Evolutionary conservation across 352 stramenopile species (phyloP), one percentile per base, ranked within the genome.

Genomic region (Globisporangium cylindrosporum): DNA sequence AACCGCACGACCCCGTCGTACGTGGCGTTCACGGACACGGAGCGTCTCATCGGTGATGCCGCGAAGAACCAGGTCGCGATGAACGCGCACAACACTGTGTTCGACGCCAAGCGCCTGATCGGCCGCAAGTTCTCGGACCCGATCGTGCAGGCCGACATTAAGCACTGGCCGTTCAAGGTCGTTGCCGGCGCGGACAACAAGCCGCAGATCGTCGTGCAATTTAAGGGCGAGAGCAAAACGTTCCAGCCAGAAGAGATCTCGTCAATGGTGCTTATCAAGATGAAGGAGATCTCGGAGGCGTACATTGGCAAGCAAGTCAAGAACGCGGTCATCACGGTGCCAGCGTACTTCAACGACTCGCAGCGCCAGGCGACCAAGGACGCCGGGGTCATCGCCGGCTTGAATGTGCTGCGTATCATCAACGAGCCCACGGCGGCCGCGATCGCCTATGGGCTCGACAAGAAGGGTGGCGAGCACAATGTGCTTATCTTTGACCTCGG

Each of bases 1-100:
- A 98, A 98, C 77, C 89, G 95, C 41, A 98, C 93, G 36, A 99
- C 95, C 0, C 95, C 96, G 5, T 99, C 95, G 32, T 98, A 98
- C 72, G 95, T 99, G 88, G 41, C 41, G 41, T 48, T 48, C 41
- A 48, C 41, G 41, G 41, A 48, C 14, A 48, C 41, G 3, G 41
- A 48, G 41, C 41, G 41, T 2, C 41, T 48, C 4, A 48, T 48
- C 41, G 41, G 41, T 8, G 41, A 48, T 15, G 41, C 41, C 14
- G 41, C 41, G 41, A 48, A 48, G 41, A 48, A 48, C 41, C 41
- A 48, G 41, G 41, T 48, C 3, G 41, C 41, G 41, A 48, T 48
- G 41, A 48, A 48, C 41, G 14, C 41, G 4, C 41, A 48, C 14
- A 48, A 48, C 41, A 48, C 41, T 4, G 41, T 48, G 14, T 48